Percentiles rank a stretch among this genome's conserved stretches.
phyloP scores from a whole-genome alignment of 1,139 yeast genomes.

The Pichia inconspicua region DNA sequence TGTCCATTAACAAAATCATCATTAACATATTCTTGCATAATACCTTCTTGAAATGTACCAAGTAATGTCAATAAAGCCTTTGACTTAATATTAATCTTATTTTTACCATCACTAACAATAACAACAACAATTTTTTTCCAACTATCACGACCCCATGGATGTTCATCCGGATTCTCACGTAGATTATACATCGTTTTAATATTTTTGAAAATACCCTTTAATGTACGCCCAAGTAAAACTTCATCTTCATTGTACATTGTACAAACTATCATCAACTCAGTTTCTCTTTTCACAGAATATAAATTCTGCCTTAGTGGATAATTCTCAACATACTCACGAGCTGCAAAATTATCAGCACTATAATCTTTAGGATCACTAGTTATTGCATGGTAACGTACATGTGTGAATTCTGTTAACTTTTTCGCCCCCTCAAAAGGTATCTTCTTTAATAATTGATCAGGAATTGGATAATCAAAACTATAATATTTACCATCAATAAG shows the following conservation, averaged over 20 bases:
- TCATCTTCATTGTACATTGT: constrained; percentile 85
- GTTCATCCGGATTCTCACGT: constrained; percentile 42
- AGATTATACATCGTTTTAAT: constrained; percentile 71
- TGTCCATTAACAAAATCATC: constrained; percentile 66
- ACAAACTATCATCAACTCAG: constrained; percentile 68
- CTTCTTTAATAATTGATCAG: constrained; percentile 46
- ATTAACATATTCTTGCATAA: constrained; percentile 70
- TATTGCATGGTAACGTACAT: constrained; percentile 72
- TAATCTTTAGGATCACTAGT: constrained; percentile 74
- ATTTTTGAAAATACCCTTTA: constrained; percentile 72
- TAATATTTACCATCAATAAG: constrained; percentile 48
- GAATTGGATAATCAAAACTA: constrained; percentile 74
- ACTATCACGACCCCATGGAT: constrained; percentile 69
- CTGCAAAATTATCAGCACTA: constrained; percentile 38
- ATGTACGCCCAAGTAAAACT: constrained; percentile 58
- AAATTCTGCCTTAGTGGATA: constrained; percentile 56
- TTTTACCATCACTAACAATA: constrained; percentile 69
- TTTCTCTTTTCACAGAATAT: constrained; percentile 55
- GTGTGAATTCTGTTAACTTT: constrained; percentile 56
- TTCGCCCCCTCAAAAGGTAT: constrained; percentile 44
- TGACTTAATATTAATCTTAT: constrained; percentile 58
- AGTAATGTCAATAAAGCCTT: constrained; percentile 59
- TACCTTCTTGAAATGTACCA: constrained; percentile 75
- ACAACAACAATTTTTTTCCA: constrained; percentile 76
- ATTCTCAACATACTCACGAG: constrained; percentile 20